These are phyloP conservation scores for Mycena polygramma DNA, from an alignment of 768 basidiomycete species.

Conservation along the genomic window DNA sequence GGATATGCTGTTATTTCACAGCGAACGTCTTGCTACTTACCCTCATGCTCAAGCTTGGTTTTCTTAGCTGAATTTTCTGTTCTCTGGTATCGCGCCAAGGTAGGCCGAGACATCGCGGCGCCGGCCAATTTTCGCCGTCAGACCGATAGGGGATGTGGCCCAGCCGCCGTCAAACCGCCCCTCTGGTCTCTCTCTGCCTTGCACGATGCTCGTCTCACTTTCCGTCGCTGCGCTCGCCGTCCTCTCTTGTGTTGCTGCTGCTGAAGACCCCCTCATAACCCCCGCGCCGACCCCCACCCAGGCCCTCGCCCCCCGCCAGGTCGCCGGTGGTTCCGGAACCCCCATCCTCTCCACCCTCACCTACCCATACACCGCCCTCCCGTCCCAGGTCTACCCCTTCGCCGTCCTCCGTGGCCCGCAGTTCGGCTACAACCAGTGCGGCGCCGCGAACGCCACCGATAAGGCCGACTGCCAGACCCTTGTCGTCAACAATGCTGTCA, in stretches of 20 bases:
- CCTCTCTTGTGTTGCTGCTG: slow-evolving; percentile 19
- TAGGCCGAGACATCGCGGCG: too few species aligned
- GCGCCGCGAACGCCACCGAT: slow-evolving; percentile 27
- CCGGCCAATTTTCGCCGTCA: too few species aligned
- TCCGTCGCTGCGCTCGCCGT: slow-evolving; percentile 24
- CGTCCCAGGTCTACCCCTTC: slow-evolving; percentile 33
- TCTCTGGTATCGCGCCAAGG: too few species aligned
- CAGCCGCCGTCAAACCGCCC: neutral
- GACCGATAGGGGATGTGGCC: too few species aligned
- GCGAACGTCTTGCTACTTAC: too few species aligned
- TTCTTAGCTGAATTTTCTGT: too few species aligned
- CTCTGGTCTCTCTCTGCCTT: neutral
- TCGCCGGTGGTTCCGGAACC: slow-evolving; percentile 30
- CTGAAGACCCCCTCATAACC: slow-evolving; percentile 18
- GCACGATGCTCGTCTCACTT: slow-evolving; percentile 27
- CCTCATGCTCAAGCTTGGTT: too few species aligned
- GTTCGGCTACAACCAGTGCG: slow-evolving; percentile 33
- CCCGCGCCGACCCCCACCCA: slow-evolving; percentile 26
- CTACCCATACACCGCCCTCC: slow-evolving; percentile 26
- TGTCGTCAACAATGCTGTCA: slow-evolving; percentile 27
- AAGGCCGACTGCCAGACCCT: slow-evolving; percentile 32
- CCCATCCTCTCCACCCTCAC: slow-evolving; percentile 31
- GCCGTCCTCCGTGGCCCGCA: slow-evolving; percentile 32
- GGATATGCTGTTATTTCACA: too few species aligned
- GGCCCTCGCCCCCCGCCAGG: slow-evolving; percentile 28